Evolutionary conservation across 768 basidiomycete genomes (phyloP).

Genomic region (Cystofilobasidium capitatum): DNA sequence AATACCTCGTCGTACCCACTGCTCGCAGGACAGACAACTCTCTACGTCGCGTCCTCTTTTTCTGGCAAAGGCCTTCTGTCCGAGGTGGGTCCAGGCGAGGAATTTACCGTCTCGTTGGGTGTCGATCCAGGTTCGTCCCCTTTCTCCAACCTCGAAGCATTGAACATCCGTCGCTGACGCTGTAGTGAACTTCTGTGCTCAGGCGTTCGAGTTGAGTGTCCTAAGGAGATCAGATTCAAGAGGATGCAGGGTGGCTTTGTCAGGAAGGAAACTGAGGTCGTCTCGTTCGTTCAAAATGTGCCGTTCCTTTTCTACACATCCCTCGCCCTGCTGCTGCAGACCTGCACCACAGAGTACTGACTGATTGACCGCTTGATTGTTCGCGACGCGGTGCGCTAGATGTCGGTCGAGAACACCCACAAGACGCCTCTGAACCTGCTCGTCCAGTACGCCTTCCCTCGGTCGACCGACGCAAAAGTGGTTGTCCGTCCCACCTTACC

Average conservation of each 20-base stretch:
- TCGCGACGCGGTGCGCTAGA: background rate
- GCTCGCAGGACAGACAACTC: conserved; percentile 12
- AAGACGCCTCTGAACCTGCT: background rate
- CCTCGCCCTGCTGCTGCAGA: too few relatives aligned
- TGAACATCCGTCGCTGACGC: background rate
- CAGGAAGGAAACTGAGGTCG: conserved; percentile 9
- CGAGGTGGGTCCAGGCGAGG: conserved; percentile 7
- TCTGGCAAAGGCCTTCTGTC: conserved; percentile 3
- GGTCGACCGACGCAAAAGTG: conserved; percentile 8
- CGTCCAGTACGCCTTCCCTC: conserved; percentile 6
- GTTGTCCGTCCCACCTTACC: background rate
- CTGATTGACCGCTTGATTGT: background rate
- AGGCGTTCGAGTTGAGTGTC: conserved; percentile 10
- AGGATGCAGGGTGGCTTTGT: background rate
- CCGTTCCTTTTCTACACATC: background rate
- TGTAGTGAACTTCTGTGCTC: background rate
- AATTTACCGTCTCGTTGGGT: conserved; percentile 5
- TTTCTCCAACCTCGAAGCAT: background rate
- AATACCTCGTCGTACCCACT: conserved; percentile 6
- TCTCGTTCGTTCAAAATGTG: conserved; percentile 15
- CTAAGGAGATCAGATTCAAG: conserved; percentile 2
- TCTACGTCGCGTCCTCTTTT: conserved; percentile 14
- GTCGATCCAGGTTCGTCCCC: conserved; percentile 3
- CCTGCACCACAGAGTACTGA: background rate
- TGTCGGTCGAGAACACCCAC: conserved; percentile 6